Conservation (phyloP, 805 yeast species). For the Ogataea populi-albae region DNA sequence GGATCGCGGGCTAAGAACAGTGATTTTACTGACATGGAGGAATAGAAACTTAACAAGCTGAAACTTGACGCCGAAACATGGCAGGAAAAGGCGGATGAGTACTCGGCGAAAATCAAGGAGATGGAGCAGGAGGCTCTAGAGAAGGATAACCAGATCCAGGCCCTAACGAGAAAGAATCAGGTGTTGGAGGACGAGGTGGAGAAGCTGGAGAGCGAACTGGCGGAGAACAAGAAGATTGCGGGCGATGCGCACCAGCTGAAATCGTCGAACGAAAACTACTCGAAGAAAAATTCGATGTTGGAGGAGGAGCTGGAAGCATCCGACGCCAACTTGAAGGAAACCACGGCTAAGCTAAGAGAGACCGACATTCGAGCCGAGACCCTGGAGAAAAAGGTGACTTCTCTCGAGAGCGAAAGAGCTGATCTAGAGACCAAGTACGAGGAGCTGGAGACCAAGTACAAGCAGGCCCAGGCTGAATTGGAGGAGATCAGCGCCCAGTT, state of each 20-base stretch:
- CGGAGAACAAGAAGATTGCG: conserved; percentile 78
- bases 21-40: no score
- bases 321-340: conserved; percentile 86
- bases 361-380: conserved; percentile 96
- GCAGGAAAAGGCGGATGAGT: conserved; percentile 95
- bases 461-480: conserved; percentile 84
- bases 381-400: conserved; percentile 88
- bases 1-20: no score
- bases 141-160: conserved; percentile 92
- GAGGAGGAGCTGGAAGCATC: conserved; percentile 91
- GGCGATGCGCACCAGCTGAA: conserved; percentile 88
- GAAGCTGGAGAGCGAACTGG: conserved; percentile 68
- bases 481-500: conserved; percentile 96
- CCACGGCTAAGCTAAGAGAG: conserved; percentile 91
- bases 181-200: conserved; percentile 82
- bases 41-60: conserved; percentile 81
- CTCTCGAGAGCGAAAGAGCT: conserved; percentile 89
- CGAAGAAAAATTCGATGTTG: conserved; percentile 83
- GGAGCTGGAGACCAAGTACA: conserved; percentile 78
- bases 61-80: conserved; percentile 95
- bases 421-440: conserved; percentile 88
- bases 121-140: conserved; percentile 89
- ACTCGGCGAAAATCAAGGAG: conserved; percentile 73
- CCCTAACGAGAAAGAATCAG: conserved; percentile 88
- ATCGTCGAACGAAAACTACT: conserved; percentile 83